Percentiles rank a stretch among this genome's conserved stretches.
These are phyloP conservation scores for Coemansia sp. DNA, from an alignment of 192 early-diverging fungal species.

Conservation along the genomic window DNA sequence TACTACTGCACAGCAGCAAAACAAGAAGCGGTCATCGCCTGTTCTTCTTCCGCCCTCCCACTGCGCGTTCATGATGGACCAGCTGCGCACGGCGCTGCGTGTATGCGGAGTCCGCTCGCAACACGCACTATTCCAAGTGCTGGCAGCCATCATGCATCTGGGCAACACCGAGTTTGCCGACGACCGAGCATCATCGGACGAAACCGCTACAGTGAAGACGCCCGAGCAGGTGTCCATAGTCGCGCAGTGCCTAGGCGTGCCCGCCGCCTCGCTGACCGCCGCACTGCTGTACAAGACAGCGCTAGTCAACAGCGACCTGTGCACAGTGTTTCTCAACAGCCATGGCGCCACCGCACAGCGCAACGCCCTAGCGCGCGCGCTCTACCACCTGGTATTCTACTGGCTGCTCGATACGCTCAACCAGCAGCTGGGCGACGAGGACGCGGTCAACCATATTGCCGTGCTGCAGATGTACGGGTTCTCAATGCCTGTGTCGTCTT, in stretches of 20 bases:
- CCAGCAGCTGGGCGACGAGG: slow-evolving; percentile 65
- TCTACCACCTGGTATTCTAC: slow-evolving; percentile 81
- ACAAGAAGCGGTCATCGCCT: slow-evolving; percentile 53
- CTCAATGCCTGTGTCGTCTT: slow-evolving; percentile 60
- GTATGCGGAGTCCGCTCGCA: slow-evolving; percentile 65
- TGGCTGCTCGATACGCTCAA: slow-evolving; percentile 87
- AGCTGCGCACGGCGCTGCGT: slow-evolving; percentile 65
- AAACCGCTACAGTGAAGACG: slow-evolving; percentile 80
- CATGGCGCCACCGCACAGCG: slow-evolving; percentile 70
- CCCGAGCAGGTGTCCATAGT: slow-evolving; percentile 74
- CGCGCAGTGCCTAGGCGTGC: slow-evolving; percentile 86
- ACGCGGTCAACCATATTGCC: slow-evolving; percentile 76
- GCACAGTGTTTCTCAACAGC: slow-evolving; percentile 79
- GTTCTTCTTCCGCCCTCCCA: too few relatives aligned
- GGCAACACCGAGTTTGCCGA: slow-evolving; percentile 84
- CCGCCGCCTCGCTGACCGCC: slow-evolving; percentile 70
- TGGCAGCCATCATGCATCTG: slow-evolving; percentile 86
- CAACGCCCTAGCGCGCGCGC: slow-evolving; percentile 68
- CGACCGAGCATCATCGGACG: slow-evolving; percentile 70
- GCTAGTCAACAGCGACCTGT: slow-evolving; percentile 80
- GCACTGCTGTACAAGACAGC: slow-evolving; percentile 85
- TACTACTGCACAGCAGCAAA: slow-evolving; percentile 27
- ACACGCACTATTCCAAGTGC: slow-evolving; percentile 81
- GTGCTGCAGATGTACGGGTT: slow-evolving; percentile 89
- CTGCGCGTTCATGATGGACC: slow-evolving; percentile 77